Base-by-base conservation (phyloP, 2,329 filamentous ascomycete genomes). In the Teratosphaeria gauchensis region DNA sequence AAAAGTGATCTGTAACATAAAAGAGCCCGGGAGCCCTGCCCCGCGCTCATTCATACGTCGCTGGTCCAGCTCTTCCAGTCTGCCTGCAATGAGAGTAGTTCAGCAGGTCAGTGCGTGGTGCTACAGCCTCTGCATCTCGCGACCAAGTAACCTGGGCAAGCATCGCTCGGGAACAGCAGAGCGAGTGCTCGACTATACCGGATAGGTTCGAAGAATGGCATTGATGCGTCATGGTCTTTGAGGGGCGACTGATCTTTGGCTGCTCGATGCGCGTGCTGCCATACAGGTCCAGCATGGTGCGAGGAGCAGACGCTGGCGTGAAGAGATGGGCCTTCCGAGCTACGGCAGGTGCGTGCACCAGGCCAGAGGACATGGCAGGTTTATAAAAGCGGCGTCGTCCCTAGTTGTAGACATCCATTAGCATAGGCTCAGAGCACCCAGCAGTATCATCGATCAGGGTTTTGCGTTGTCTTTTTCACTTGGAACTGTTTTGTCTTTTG, bases 1-100 rank as follows among this genome's bases (percentile, higher is more conserved):
- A 65, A 66, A 66, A 61, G 58, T 64, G 64, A 67, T 58, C 59
- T 54, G 60, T 67, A 58, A 42, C 61, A 65, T 66, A 64, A 61
- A 64, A 61, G 28, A 48, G 11, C 56, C 42, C 51, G 35, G 48
- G n/a, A 28, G 24, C 35, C 21, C 33, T 28, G 31, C 14, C 53
- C 53, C 42, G 42, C 42, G 42, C 16, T 8, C 19, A 48, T 48
- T 19, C 42, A 48, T 48, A 48, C 42, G 42, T 48, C 42, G 42
- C 19, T 21, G 42, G 42, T 48, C 42, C 42, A 48, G 42, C 42
- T 48, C n/a, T 21, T 48, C 42, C 42, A 48, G 19, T 48, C 42
- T 48, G 42, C 42, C 9, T 19, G 42, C n/a, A 8, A 48, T 21
- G 42, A 48, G 16, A 9, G 42, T 48, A 21, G 42, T 16, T 48